Evolutionary conservation across 768 basidiomycete genomes (phyloP).

Genomic region (Hemileccinum impolitum): DNA sequence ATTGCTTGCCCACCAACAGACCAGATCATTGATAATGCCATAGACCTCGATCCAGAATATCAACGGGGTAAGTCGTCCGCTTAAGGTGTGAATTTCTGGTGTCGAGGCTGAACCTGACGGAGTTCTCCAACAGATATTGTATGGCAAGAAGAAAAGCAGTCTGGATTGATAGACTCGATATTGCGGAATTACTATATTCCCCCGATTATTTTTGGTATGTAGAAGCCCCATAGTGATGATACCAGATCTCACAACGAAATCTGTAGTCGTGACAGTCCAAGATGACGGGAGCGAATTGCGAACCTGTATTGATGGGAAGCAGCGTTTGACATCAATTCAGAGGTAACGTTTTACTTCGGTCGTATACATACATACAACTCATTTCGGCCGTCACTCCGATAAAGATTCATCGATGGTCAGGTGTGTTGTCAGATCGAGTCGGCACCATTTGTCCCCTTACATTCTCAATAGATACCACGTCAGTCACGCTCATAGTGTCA

Average conservation of each 20-base stretch:
- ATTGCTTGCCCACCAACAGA: conserved; percentile 30
- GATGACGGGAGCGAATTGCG: conserved; percentile 44
- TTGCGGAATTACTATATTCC: conserved; percentile 65
- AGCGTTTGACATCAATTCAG: conserved; percentile 63
- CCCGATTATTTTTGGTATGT: conserved; percentile 61
- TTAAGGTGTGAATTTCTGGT: not conserved
- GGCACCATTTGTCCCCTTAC: not conserved
- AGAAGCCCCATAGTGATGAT: not conserved
- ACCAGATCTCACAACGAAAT: not conserved
- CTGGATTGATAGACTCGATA: conserved; percentile 60
- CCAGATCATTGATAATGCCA: conserved; percentile 41
- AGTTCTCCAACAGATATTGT: conserved; percentile 47
- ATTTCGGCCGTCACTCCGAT: not conserved
- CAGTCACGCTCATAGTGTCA: conserved; percentile 16
- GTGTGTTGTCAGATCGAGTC: conserved; percentile 35
- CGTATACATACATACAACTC: not conserved
- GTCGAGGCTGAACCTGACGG: not conserved
- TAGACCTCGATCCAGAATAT: conserved; percentile 64
- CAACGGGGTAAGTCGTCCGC: conserved; percentile 48
- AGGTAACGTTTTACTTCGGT: conserved; percentile 35
- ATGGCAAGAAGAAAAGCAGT: conserved; percentile 61
- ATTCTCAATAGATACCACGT: conserved; percentile 41
- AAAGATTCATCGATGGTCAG: conserved; percentile 53
- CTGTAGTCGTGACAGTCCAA: conserved; percentile 36
- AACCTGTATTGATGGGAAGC: conserved; percentile 72